Conservation (phyloP, 495 filamentous ascomycete species). For the Penicillium taxi region DNA sequence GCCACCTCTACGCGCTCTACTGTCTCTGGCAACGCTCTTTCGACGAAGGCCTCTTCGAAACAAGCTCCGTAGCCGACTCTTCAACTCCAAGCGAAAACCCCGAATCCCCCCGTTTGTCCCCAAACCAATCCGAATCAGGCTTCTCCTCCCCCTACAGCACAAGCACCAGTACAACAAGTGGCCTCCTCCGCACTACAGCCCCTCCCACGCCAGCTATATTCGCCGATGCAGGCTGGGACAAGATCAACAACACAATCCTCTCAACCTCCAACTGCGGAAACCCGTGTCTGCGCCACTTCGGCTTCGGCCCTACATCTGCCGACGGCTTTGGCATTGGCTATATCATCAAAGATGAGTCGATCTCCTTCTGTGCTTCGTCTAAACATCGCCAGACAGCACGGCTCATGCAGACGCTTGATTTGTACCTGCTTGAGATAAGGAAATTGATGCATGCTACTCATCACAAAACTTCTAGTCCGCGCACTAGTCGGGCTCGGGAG, state of each 20-base stretch:
- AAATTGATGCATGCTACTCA: slow-evolving; percentile 66
- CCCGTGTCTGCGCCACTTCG: slow-evolving; percentile 91
- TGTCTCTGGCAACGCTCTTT: slow-evolving; percentile 89
- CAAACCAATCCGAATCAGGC: slow-evolving; percentile 37
- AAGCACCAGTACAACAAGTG: slow-evolving; percentile 23
- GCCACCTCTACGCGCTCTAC: slow-evolving; percentile 90
- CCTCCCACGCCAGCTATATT: slow-evolving; percentile 69
- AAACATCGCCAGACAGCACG: slow-evolving; percentile 90
- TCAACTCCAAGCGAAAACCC: slow-evolving; percentile 44
- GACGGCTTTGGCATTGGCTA: slow-evolving; percentile 98
- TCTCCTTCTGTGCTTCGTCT: slow-evolving; percentile 84
- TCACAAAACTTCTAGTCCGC: slow-evolving; percentile 44
- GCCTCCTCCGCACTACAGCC: slow-evolving; percentile 23
- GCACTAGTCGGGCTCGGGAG: slow-evolving; percentile 58
- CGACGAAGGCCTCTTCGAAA: slow-evolving; percentile 60
- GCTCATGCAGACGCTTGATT: slow-evolving; percentile 81
- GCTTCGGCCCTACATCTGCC: slow-evolving; percentile 88
- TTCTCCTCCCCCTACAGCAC: slow-evolving; percentile 25
- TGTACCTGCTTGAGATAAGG: slow-evolving; percentile 82
- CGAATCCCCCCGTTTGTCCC: slow-evolving; percentile 46
- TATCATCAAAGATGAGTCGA: slow-evolving; percentile 94
- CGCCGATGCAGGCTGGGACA: slow-evolving; percentile 85
- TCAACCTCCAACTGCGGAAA: slow-evolving; percentile 99
- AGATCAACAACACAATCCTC: slow-evolving; percentile 86
- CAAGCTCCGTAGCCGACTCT: slow-evolving; percentile 49